These are phyloP conservation scores for Corynascus novoguineensis DNA, from an alignment of 495 filamentous ascomycete genomes.

Conservation along the genomic window DNA sequence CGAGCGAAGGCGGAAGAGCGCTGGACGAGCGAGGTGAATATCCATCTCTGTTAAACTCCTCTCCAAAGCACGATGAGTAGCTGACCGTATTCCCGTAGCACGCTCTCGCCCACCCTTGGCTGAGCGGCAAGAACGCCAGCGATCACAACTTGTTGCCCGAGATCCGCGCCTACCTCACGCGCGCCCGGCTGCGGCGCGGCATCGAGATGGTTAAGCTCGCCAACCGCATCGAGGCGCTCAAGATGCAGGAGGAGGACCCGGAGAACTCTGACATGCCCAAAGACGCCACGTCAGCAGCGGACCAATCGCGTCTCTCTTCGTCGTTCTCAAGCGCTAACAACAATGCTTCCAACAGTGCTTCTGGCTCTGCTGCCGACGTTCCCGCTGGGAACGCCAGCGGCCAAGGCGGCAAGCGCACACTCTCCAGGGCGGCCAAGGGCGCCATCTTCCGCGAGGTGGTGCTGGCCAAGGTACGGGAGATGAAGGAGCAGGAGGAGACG, in stretches of 20 bases:
- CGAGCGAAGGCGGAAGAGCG: slow-evolving; percentile 73
- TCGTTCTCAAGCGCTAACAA: slow-evolving; percentile 3
- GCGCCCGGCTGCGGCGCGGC: slow-evolving; percentile 81
- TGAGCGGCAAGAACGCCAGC: slow-evolving; percentile 81
- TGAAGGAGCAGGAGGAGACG: slow-evolving; percentile 79
- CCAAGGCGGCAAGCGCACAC: slow-evolving; percentile 47
- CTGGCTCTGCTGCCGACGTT: slow-evolving; percentile 15
- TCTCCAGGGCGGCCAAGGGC: slow-evolving; percentile 73
- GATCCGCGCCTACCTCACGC: slow-evolving; percentile 89
- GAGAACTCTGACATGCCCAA: slow-evolving; percentile 59
- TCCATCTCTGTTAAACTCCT: neutral
- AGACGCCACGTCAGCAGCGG: slow-evolving; percentile 57
- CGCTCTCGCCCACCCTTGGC: slow-evolving; percentile 81
- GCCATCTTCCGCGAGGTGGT: slow-evolving; percentile 98
- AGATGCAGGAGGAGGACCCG: slow-evolving; percentile 88
- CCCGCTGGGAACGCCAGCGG: slow-evolving; percentile 15
- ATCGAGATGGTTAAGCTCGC: slow-evolving; percentile 96
- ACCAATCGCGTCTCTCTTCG: slow-evolving; percentile 39
- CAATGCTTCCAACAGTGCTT: slow-evolving; percentile 24
- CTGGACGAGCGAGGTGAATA: slow-evolving; percentile 62
- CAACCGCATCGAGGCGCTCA: slow-evolving; percentile 95
- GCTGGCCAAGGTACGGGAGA: slow-evolving; percentile 88
- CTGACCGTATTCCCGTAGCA: slow-evolving; percentile 31
- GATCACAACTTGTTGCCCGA: slow-evolving; percentile 97
- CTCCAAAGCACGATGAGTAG: neutral